Base-by-base conservation (phyloP, 208 protist genomes). In the Herpetomonas muscarum region DNA sequence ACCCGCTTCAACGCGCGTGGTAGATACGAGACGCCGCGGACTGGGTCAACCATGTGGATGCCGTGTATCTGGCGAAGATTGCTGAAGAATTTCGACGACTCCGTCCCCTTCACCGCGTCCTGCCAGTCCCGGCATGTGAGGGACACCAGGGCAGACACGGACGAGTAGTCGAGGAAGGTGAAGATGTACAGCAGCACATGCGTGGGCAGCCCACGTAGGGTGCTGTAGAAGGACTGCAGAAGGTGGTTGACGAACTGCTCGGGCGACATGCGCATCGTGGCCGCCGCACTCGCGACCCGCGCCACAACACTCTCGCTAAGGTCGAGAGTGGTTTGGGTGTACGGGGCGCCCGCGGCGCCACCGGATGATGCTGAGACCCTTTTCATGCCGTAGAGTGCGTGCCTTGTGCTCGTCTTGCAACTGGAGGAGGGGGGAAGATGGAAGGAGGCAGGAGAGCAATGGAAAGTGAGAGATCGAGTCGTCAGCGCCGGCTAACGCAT, bases 121-220 rank as follows among this genome's bases (percentile, higher is more conserved):
- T 59, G 52, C 75, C 75, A 82, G 17, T 51, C 36, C 32, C 63
- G 57, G 50, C 70, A 78, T 45, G 73, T 64, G 26, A 48, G 55
- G 6, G 41, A 37, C 6, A 67, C 45, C 0, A 70, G 44, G n/a
- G 61, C 53, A 22, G 63, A 70, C 13, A 75, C 56, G 37, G 70
- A 71, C 30, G 70, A 61, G 75, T 82, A 82, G 67, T 82, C 75
- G 15, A 82, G 63, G 39, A 70, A 82, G 13, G 55, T 39, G 25
- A 82, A 24, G 15, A 78, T 72, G 60, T 66, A 62, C 15, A 67
- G 44, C 3, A 82, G 62, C 7, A 82, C 42, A 24, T 71, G 55
- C 1, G 48, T 26, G 21, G 75, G 75, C 1, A 82, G 67, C 1
- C 75, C 75, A 21, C 64, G 64, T n/a, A 82, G 53, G 17, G 65